Evolutionary conservation across 202 grass and related monocot species (phyloP), one percentile per base, ranked within the genome.

Genomic region (Bolboschoenoplectus hybrid): DNA sequence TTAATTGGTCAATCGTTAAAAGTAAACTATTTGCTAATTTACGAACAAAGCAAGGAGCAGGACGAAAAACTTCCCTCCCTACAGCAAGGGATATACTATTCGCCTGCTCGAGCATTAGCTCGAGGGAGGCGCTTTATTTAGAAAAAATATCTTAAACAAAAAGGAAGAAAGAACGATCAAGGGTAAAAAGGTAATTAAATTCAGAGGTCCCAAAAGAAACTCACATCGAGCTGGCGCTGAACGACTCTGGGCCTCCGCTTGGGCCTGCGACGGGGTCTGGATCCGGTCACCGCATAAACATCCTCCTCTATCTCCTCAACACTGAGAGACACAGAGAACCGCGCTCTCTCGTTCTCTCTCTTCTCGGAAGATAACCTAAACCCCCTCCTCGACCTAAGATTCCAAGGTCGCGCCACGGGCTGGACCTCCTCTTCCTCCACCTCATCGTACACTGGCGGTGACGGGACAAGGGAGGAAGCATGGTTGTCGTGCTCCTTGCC

Each of bases 141-240:
- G 35, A n/a, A 57, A 77, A 66, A 49, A 74, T 49, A 74, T 74
- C n/a, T 74, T 61, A 82, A 63, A 82, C 61, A 82, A 82, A 81
- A 45, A 43, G 61, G 20, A 62, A 13, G 12, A 63, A 81, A 83
- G 3, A 83, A 67, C 45, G 44, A 57, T 39, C 13, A 46, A 83
- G 46, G 63, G 36, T 26, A 83, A 38, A 83, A 83, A 8, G 63
- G 81, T 83, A 83, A 26, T 26, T 26, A 26, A 83, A 50, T 69
- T 26, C 1, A 34, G 9, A 45, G 58, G 57, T 32, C 11, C 17
- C 0, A 26, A 26, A 26, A 38, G 19, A 34, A 20, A 82, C 89
- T 92, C 87, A 97, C 94, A 94, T 97, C 94, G 87, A 97, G 87
- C 89, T 94, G 90, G 80, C 85, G 82, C 75, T 97, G 94, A 85